Base-by-base conservation (phyloP, 139 green algal species). In the Ostreobium quekettii region DNA sequence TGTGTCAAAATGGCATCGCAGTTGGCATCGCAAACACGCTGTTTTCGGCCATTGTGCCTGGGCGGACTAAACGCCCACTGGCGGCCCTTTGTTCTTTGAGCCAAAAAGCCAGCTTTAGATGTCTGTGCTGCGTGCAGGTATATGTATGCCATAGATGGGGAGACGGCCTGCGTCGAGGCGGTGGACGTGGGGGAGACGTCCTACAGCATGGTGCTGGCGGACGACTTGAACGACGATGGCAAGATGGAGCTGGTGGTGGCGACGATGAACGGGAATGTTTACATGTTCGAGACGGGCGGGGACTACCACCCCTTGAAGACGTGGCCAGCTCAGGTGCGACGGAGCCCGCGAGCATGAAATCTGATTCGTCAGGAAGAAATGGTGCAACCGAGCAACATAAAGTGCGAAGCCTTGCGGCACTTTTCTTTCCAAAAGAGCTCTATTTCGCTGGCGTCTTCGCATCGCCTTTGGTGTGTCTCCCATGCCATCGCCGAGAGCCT, bases 251-350 rank as follows among this genome's bases (percentile, higher is more conserved):
- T 99, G 49, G 37, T 99, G 31, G 81, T 95, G 46, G 72, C 90
- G 33, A 97, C 93, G 59, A 96, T 96, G 90, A 96, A 92, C 60
- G 93, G 93, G 56, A 93, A 95, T 67, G 77, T 98, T 5, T 96
- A 96, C 71, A 67, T 70, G 37, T 88, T 97, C 26, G 77, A 88
- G 64, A 95, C 91, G 19, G 53, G 63, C 1, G 79, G 78, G 22
- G 30, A 67, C 22, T 89, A 91, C 68, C 82, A 96, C 67, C 87
- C 92, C 29, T 78, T 97, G 29, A 90, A 87, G 70, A 72, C 79
- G 0, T 90, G 86, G 84, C 66, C 74, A 22, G 47, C 62, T 47
- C 75, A 89, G 73, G 77, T 82, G 66, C 2, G 72, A n/a, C n/a
- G n/a, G n/a, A n/a, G n/a, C n/a, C n/a, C n/a, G n/a, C n/a, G 5